A percentile compares a stretch with the other conserved stretches of the same genome.
Evolutionary conservation across 768 basidiomycete species (phyloP).

Genomic region (Podaxis carcinomalis): DNA sequence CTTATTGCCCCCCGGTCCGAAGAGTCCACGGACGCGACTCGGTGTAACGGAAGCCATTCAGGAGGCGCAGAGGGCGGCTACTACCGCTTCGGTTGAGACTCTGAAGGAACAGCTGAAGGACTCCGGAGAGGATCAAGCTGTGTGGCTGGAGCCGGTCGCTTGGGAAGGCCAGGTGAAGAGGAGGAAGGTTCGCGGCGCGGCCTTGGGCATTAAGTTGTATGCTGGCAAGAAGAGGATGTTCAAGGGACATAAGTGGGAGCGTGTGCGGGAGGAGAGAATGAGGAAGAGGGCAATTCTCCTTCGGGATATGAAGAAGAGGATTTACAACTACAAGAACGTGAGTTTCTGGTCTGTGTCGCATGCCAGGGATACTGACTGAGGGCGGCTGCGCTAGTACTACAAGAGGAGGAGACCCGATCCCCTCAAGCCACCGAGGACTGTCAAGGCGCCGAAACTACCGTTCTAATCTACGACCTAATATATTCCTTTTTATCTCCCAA

Average conservation of each 20-base stretch:
- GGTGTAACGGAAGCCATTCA: slow-evolving; percentile 3
- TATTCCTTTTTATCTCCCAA: neutral
- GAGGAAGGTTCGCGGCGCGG: slow-evolving; percentile 42
- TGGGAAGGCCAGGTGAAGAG: slow-evolving; percentile 42
- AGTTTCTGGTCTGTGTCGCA: slow-evolving; percentile 21
- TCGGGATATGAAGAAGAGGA: slow-evolving; percentile 66
- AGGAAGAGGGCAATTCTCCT: slow-evolving; percentile 52
- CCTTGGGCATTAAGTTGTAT: slow-evolving; percentile 63
- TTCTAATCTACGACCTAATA: slow-evolving; percentile 37
- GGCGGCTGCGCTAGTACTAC: slow-evolving; percentile 32
- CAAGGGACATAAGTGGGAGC: slow-evolving; percentile 91
- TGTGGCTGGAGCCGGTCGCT: slow-evolving; percentile 29
- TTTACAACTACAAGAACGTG: slow-evolving; percentile 63
- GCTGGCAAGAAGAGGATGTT: slow-evolving; percentile 81
- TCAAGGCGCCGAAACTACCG: slow-evolving; percentile 54
- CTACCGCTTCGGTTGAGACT: neutral
- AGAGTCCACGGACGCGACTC: slow-evolving; percentile 25
- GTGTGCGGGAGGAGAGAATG: slow-evolving; percentile 42
- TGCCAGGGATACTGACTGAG: neutral
- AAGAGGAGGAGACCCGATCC: slow-evolving; percentile 52
- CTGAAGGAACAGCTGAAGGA: slow-evolving; percentile 11
- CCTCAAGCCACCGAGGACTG: slow-evolving; percentile 46
- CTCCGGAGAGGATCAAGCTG: slow-evolving; percentile 3
- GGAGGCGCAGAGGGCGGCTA: slow-evolving; percentile 9
- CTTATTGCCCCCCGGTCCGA: slow-evolving; percentile 67